Conservation (phyloP, 495 filamentous ascomycete species). For the Daldinia grandis region DNA sequence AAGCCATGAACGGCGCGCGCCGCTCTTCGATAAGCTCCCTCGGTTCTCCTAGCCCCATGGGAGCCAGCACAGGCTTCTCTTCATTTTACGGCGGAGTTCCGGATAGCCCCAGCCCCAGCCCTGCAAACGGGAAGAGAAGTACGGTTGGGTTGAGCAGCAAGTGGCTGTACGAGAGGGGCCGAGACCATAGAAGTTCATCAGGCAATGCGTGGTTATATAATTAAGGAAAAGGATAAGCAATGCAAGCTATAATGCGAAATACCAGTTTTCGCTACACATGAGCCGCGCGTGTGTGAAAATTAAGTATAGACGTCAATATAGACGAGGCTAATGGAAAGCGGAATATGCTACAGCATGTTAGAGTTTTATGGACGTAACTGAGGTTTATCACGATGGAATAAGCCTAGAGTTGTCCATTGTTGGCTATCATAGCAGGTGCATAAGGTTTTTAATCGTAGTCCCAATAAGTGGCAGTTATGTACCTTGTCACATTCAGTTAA, state of each 20-base stretch:
- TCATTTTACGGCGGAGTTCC: conserved; percentile 52
- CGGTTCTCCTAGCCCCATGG: conserved; percentile 63
- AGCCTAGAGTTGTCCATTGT: background rate
- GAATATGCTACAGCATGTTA: background rate
- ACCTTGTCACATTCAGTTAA: background rate
- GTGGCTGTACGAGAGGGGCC: conserved; percentile 87
- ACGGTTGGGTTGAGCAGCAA: conserved; percentile 82
- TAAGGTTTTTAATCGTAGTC: background rate
- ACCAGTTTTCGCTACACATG: background rate
- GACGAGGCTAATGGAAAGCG: background rate
- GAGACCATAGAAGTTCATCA: conserved; percentile 51
- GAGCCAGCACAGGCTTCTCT: conserved; percentile 56
- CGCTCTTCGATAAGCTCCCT: conserved; percentile 76
- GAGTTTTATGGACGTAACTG: background rate
- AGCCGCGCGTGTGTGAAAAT: background rate
- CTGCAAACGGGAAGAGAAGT: conserved; percentile 69
- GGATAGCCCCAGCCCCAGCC: conserved; percentile 66
- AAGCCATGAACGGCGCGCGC: conserved; percentile 65
- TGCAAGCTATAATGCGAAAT: background rate
- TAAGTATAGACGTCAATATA: background rate
- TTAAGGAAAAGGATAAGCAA: background rate
- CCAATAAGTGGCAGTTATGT: background rate
- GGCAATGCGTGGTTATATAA: conserved; percentile 49
- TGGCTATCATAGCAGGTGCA: background rate
- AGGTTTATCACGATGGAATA: background rate